Evolutionary conservation across 805 yeast genomes (phyloP), one percentile per base, ranked within the genome.

Genomic region (Yamadazyma sp.): DNA sequence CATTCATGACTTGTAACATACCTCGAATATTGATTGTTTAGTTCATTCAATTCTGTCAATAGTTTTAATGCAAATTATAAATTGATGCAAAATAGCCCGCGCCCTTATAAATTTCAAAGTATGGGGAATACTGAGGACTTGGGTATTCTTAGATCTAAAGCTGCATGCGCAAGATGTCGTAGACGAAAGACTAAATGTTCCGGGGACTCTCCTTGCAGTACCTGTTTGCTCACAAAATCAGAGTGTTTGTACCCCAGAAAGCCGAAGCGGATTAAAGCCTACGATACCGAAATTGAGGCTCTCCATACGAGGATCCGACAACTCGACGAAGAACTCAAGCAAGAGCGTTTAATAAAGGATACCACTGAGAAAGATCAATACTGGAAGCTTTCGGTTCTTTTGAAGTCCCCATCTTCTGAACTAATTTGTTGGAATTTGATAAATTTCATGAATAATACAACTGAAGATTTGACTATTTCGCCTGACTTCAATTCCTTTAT

Each of bases 121-220:
- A 25, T 25, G 28, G 28, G 15, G 28, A 25, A 25, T n/a, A n/a
- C n/a, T n/a, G n/a, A n/a, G n/a, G n/a, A n/a, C n/a, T n/a, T n/a
- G n/a, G n/a, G n/a, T n/a, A n/a, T n/a, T n/a, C n/a, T n/a, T 7
- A 24, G 34, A 13, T 19, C 35, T 2, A 37, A 31, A 15, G 25
- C 36, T 9, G 62, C 62, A 2, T 58, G 63, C 39, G 32, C 42
- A 3, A 41, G 60, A 20, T 58, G 63, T 32, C 40, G 55, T 19
- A 34, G 30, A n/a, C 38, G 63, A n/a, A 58, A 57, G 41, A 53
- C 59, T 1, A 53, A 54, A 33, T 59, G 64, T 30, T 40, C 55
- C 2, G 62, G 62, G 1, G 41, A 38, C 8, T 31, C 30, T 11
- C 64, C 64, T 1, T 59, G 64, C 35, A 37, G 38, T 11, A 18